phyloP scores from a whole-genome alignment of 179 eudicot genomes.

The Corrigiola litoralis region DNA sequence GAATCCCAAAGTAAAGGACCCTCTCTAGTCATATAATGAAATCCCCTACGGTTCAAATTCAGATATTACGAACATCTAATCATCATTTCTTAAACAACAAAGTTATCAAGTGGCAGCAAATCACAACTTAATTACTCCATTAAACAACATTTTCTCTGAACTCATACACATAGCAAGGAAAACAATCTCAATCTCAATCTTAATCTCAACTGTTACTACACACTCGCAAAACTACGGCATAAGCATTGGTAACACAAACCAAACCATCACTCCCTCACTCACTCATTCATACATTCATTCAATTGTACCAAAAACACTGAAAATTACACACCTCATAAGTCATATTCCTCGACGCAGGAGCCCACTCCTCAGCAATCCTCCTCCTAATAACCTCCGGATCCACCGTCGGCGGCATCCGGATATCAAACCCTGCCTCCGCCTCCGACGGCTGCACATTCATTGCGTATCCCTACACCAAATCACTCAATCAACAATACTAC shows the following conservation, averaged over 20 bases:
- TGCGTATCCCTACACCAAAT: slow-evolving; percentile 63
- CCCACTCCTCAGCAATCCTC: slow-evolving; percentile 82
- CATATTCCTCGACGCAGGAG: slow-evolving; percentile 84
- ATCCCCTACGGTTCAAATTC: no score
- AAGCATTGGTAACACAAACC: not conserved
- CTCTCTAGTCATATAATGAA: no score
- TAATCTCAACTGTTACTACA: no score
- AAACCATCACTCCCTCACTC: not conserved
- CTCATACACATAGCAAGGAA: no score
- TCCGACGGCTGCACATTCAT: slow-evolving; percentile 99
- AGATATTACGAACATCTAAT: no score
- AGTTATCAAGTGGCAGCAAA: no score
- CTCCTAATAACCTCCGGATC: slow-evolving; percentile 58
- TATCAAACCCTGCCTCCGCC: slow-evolving; percentile 86
- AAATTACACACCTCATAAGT: slow-evolving; percentile 78
- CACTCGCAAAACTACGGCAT: no score
- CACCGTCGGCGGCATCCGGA: slow-evolving; percentile 65
- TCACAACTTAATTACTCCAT: no score
- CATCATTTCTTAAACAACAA: no score
- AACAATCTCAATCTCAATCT: no score
- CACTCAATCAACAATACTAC: not conserved
- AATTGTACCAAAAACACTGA: not conserved
- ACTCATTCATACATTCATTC: not conserved
- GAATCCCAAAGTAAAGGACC: no score
- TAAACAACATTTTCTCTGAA: no score